Percentiles rank a stretch among this genome's conserved stretches.
Evolutionary conservation across 2,329 filamentous ascomycete species (phyloP).

Genomic region (Hawksworthiomyces lignivorus): DNA sequence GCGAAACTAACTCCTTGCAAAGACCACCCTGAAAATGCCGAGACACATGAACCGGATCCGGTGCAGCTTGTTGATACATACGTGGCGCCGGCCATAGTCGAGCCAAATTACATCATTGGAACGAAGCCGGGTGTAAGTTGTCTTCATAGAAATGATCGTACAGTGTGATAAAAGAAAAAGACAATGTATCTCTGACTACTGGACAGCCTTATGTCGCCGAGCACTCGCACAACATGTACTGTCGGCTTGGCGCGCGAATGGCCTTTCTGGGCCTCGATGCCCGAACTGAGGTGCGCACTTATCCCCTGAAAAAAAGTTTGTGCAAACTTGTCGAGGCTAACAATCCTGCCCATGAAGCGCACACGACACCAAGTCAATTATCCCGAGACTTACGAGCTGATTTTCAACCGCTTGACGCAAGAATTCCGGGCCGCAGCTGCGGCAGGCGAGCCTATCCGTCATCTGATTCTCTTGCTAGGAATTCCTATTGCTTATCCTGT

Average conservation of each 20-base stretch:
- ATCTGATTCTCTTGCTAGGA: constrained; percentile 79
- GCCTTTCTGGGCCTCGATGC: constrained; percentile 87
- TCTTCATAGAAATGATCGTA: too few species aligned
- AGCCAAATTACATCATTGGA: constrained; percentile 73
- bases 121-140: constrained; percentile 57
- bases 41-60: constrained; percentile 39
- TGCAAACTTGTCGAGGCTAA: neutral
- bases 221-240: constrained; percentile 77
- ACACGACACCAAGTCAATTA: constrained; percentile 94
- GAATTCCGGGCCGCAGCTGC: constrained; percentile 61
- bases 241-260: constrained; percentile 73
- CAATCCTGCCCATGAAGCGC: constrained; percentile 54
- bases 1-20: neutral
- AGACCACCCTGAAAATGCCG: neutral
- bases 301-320: too few species aligned
- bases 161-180: too few species aligned
- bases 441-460: constrained; percentile 70
- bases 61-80: constrained; percentile 68
- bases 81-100: constrained; percentile 49
- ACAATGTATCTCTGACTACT: too few species aligned
- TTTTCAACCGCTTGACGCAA: constrained; percentile 67
- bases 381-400: constrained; percentile 75
- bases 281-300: constrained; percentile 80
- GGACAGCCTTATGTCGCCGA: constrained; percentile 79
- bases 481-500: constrained; percentile 81